These are phyloP conservation scores for Coniochaeta prunicola DNA, from an alignment of 2,329 filamentous ascomycete species.

Conservation along the genomic window DNA sequence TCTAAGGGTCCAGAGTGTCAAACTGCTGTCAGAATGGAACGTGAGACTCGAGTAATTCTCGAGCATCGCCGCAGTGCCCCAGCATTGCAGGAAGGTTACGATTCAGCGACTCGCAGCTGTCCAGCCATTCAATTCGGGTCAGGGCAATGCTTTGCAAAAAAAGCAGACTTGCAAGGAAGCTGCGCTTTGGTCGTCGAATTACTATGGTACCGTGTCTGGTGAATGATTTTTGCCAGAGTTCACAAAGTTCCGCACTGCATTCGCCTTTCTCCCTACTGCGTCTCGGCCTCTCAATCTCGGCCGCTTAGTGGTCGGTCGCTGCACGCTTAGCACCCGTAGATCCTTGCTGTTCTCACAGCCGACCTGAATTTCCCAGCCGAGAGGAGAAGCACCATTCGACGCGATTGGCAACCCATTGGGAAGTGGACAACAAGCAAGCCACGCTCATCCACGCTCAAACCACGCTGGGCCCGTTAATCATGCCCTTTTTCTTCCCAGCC, in stretches of 20 bases:
- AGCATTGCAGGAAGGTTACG: background rate
- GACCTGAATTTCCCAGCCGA: constrained; percentile 20
- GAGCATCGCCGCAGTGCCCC: background rate
- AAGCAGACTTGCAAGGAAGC: background rate
- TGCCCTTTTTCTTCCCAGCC: background rate
- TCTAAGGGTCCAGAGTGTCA: background rate
- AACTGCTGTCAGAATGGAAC: background rate
- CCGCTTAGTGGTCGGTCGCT: constrained; percentile 13
- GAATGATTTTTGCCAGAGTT: constrained; percentile 14
- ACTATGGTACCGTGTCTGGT: constrained; percentile 17
- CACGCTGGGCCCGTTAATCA: background rate
- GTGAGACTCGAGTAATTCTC: background rate
- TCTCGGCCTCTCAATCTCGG: constrained; percentile 15
- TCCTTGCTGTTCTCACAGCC: constrained; percentile 17
- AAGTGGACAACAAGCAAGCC: background rate
- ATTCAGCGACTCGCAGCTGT: background rate
- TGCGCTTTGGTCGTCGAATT: constrained; percentile 2
- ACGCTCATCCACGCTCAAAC: background rate
- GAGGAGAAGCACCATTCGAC: constrained; percentile 13
- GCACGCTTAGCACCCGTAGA: constrained; percentile 16
- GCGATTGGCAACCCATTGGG: constrained; percentile 10
- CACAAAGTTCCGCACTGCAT: constrained; percentile 9
- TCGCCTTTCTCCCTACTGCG: constrained; percentile 11
- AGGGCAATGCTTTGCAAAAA: too few species aligned
- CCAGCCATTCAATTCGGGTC: background rate